Evolutionary conservation across 495 filamentous ascomycete genomes (phyloP), one percentile per base, ranked within the genome.

Genomic region (Bryoglossum gracile): DNA sequence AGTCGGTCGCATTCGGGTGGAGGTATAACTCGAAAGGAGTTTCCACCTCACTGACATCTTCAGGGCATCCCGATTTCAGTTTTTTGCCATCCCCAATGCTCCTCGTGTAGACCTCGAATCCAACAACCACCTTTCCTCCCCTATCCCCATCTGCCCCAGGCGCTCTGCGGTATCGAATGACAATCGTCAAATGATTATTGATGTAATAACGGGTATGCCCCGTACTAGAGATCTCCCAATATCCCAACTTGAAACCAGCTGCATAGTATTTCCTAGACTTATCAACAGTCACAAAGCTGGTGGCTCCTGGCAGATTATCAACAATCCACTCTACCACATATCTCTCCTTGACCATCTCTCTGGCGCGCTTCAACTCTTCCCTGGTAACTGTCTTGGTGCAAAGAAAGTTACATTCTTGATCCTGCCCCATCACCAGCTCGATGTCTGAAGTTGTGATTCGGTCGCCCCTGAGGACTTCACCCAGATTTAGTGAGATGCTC

Each of bases 281-380:
- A 63, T 96, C 90, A 11, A 87, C 83, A 0, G 87, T 94, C 36
- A 95, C 88, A 58, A 95, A 96, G 60, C 83, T 89, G 3, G 90
- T 95, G 33, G 90, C 90, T 6, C 90, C 90, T 8, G 90, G 90
- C 21, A 96, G 72, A 52, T 96, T 96, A 63, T 96, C 90, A 35
- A 91, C 87, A 57, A 96, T 96, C 90, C 90, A 96, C 64, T 96
- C 90, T 2, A 82, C 84, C 34, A 94, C 86, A 63, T 94, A 95
- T 33, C 88, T 88, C 45, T 89, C 78, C 50, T 74, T 76, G 36
- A 95, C 82, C 54, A 96, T 68, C 48, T 89, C 71, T 40, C 76
- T 78, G 4, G 84, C 87, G 62, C 80, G 75, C 60, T 82, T 79
- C 46, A 95, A 65, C 43, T 81, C 84, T 18, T 71, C 70, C 21